Conservation (phyloP, 768 basidiomycete species). For the Leccinum uliginosum region DNA sequence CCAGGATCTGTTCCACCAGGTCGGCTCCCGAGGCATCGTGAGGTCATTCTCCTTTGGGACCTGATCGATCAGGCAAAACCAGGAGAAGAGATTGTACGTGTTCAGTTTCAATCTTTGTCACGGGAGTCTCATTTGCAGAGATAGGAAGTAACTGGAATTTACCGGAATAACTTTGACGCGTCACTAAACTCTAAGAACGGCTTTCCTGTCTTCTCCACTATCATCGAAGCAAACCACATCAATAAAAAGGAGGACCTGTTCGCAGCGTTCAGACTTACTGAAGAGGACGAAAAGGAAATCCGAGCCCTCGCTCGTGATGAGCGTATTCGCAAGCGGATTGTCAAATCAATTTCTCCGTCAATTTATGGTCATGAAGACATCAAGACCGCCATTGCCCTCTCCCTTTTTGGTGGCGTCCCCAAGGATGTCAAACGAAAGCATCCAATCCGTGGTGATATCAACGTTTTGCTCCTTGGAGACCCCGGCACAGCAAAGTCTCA, state of each 20-base stretch:
- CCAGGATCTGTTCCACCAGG: conserved; percentile 98
- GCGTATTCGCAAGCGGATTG: conserved; percentile 92
- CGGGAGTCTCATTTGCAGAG: conserved; percentile 6
- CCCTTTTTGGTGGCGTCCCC: conserved; percentile 88
- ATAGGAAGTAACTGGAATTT: conserved; percentile 96
- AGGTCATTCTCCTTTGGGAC: conserved; percentile 96
- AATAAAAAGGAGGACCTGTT: conserved; percentile 99
- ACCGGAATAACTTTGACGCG: conserved; percentile 98
- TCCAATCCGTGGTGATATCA: conserved; percentile 96
- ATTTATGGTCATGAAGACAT: conserved; percentile 99
- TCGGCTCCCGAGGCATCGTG: conserved; percentile 92
- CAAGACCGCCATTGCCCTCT: conserved; percentile 94
- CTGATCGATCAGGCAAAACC: conserved; percentile 97
- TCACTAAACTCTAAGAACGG: conserved; percentile 98
- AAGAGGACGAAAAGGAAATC: conserved; percentile 95
- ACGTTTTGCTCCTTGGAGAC: conserved; percentile 92
- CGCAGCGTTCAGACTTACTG: conserved; percentile 95
- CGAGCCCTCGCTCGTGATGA: conserved; percentile 84
- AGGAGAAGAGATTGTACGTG: conserved; percentile 90
- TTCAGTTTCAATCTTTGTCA: conserved; percentile 2
- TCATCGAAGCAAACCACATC: conserved; percentile 97
- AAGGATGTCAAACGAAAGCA: conserved; percentile 98
- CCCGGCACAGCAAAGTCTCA: conserved; percentile 99
- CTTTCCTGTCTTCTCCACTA: conserved; percentile 97
- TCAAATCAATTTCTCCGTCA: conserved; percentile 98